Evolutionary conservation across 2,329 filamentous ascomycete species (phyloP).

Genomic region (Verticillium zaregamsianum): DNA sequence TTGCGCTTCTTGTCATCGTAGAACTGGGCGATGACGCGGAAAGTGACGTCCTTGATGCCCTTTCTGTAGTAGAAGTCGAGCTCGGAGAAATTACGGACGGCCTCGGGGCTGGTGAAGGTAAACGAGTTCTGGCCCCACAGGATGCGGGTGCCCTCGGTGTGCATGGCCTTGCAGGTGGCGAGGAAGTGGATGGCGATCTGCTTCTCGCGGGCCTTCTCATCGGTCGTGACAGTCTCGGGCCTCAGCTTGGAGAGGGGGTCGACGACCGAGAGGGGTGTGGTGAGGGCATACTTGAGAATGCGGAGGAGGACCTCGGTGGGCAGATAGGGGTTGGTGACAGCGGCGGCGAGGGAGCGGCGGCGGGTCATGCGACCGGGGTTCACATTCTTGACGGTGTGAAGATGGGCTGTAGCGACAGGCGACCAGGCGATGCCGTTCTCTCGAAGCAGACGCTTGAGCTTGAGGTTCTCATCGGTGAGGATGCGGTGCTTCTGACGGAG

Average conservation of each 20-base stretch:
- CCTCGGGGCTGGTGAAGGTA: constrained; percentile 47
- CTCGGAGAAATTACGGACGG: constrained; percentile 45
- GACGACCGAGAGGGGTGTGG: constrained; percentile 44
- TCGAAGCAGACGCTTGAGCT: constrained; percentile 46
- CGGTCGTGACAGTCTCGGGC: constrained; percentile 36
- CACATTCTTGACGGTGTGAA: constrained; percentile 12
- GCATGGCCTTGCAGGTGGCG: constrained; percentile 44
- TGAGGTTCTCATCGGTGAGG: constrained; percentile 44
- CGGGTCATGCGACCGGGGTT: constrained; percentile 11
- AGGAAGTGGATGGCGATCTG: constrained; percentile 51
- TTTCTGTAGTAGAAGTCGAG: constrained; percentile 37
- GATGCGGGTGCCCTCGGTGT: constrained; percentile 42
- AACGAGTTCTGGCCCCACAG: constrained; percentile 51
- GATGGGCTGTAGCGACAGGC: constrained; percentile 26
- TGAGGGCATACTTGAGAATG: constrained; percentile 48
- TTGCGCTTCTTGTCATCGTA: constrained; percentile 39
- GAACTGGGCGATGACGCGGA: constrained; percentile 51
- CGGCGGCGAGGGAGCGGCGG: constrained; percentile 15
- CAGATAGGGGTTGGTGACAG: constrained; percentile 31
- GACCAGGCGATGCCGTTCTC: constrained; percentile 51
- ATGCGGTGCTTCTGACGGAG: constrained; percentile 41
- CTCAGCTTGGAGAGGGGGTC: constrained; percentile 46
- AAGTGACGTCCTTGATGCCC: constrained; percentile 39
- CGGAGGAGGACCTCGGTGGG: constrained; percentile 49
- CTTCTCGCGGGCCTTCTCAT: constrained; percentile 38